Conservation (phyloP, 179 eudicot species). For the Silene vulgaris region DNA sequence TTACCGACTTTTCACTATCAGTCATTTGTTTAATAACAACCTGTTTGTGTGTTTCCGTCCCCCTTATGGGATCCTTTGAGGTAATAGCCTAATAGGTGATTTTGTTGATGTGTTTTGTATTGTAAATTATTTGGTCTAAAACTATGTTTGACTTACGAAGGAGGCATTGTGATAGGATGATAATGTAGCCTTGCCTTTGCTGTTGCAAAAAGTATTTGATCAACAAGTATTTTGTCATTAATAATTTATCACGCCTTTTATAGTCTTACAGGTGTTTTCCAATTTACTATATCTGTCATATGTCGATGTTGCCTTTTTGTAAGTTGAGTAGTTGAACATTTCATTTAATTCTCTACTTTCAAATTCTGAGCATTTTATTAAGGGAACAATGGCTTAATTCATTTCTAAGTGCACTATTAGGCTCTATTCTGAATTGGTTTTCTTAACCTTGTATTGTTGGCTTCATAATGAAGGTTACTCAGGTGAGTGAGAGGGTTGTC, state of each 20-base stretch:
- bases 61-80: too few relatives aligned
- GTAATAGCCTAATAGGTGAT: too few relatives aligned
- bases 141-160: too few relatives aligned
- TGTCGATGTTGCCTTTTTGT: background rate
- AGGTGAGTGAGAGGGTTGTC: constrained; percentile 72
- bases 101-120: too few relatives aligned
- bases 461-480: constrained; percentile 49
- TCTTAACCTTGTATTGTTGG: constrained; percentile 3
- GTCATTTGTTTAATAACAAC: too few relatives aligned
- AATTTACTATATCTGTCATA: background rate
- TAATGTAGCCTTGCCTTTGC: background rate
- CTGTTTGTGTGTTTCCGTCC: too few relatives aligned
- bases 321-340: background rate
- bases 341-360: background rate
- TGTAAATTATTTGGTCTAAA: too few relatives aligned
- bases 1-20: too few relatives aligned
- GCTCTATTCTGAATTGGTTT: background rate
- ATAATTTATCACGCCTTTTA: background rate
- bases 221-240: background rate
- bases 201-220: background rate
- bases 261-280: background rate
- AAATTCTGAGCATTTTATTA: background rate
- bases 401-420: background rate
- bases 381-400: background rate
- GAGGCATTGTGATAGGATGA: too few relatives aligned